Evolutionary conservation across 192 early-diverging fungal species (phyloP).

Genomic region (Chytriomyces sp.): DNA sequence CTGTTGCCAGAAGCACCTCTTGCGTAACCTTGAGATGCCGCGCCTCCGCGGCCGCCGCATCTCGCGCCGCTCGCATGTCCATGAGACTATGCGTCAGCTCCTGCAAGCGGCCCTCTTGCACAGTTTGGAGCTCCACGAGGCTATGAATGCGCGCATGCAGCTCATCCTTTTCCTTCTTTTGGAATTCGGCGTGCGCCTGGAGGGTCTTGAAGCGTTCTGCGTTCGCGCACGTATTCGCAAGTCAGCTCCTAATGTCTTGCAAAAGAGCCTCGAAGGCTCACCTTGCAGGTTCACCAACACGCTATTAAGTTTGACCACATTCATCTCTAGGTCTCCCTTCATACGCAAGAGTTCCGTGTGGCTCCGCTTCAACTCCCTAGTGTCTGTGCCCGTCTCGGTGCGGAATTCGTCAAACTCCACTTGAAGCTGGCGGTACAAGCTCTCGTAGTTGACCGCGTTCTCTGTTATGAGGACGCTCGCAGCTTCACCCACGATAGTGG

Average conservation of each 20-base stretch:
- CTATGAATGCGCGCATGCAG: constrained; percentile 60
- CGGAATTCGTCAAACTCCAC: constrained; percentile 67
- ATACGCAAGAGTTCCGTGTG: constrained; percentile 54
- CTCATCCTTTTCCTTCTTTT: constrained; percentile 62
- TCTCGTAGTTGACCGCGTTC: constrained; percentile 39
- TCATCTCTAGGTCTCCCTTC: constrained; percentile 62
- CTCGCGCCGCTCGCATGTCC: constrained; percentile 51
- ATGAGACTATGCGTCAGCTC: constrained; percentile 52
- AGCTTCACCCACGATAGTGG: background rate
- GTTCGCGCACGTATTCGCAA: background rate
- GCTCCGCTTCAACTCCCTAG: constrained; percentile 55
- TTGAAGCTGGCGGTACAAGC: constrained; percentile 52
- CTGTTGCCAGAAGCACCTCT: constrained; percentile 52
- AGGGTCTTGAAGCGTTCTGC: constrained; percentile 66
- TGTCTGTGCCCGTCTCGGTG: constrained; percentile 63
- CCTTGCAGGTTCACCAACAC: constrained; percentile 53
- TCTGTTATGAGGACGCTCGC: background rate
- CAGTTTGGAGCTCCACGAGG: constrained; percentile 50
- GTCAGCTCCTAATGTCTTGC: too few species aligned
- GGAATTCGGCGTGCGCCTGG: constrained; percentile 51
- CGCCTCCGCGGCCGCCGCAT: constrained; percentile 49
- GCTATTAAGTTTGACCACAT: constrained; percentile 63
- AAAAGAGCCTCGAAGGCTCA: background rate
- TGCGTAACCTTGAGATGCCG: constrained; percentile 61
- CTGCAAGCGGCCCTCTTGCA: constrained; percentile 66